Base-by-base conservation (phyloP, 1,284 basidiomycete genomes). In the Puccinia novopanici region DNA sequence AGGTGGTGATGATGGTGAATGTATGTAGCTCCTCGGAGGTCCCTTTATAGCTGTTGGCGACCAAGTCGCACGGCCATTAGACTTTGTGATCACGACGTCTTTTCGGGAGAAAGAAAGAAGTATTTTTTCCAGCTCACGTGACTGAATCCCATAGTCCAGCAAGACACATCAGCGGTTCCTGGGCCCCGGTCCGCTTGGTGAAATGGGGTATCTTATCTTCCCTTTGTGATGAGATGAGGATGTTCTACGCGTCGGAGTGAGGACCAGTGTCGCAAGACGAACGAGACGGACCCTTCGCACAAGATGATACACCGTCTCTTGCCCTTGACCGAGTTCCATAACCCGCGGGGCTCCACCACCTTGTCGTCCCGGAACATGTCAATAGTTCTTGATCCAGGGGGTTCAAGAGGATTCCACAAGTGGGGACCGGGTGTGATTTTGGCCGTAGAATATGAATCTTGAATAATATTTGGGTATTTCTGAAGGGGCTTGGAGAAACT, bases 1-100 rank as follows among this genome's bases (percentile, higher is more conserved):
- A 82, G 0, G 93, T 95, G 0, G 95, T 98, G 68, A 98, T 90
- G 80, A 98, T 93, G 0, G 93, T 92, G 85, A 94, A 98, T 0
- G 93, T 93, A 87, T 90, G 93, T 0, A 93, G 86, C 0, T 90
- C 89, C 67, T 90, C 86, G 0, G 87, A 88, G 75, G 89, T 87
- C 4, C 89, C 91, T 89, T 86, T 84, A 76, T 82, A 84, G 22
- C 84, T 84, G 34, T 76, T 8, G 30, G 17, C 45, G 34, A 52
- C 74, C 71, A 84, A 12, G 37, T 77, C 54, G 24, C 3, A 68
- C 19, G 40, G n/a, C n/a, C 34, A n/a, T n/a, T n/a, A n/a, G 4
- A 34, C 34, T 34, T 34, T 1, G 34, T 34, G 34, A 34, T 34
- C 34, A 34, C 1, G 4, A 2, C 34, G 34, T 34, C 34, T 34